Evolutionary conservation across 495 filamentous ascomycete genomes (phyloP), one percentile per base, ranked within the genome.

Genomic region (Podospora tetraspora): DNA sequence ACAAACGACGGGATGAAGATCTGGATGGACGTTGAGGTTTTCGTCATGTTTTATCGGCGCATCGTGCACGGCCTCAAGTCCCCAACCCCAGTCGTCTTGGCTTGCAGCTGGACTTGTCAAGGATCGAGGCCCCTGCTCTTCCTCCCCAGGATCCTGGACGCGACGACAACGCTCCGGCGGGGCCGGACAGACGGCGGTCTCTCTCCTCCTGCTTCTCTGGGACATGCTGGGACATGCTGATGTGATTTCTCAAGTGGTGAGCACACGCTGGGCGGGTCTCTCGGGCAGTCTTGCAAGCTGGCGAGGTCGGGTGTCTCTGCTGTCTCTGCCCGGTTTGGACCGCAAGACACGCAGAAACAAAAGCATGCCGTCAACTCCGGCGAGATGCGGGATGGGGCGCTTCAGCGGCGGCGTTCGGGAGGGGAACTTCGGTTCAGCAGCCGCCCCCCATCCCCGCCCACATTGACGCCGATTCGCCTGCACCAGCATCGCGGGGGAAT

Each of bases 11-110:
- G n/a, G n/a, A n/a, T n/a, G 4, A 7, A 43, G 16, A 19, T 43
- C 16, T 52, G 13, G 37, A 52, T 19, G 0, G 37, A 52, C 16
- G 37, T 52, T 52, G 37, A n/a, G 16, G 37, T 52, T 52, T 52
- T 52, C 37, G 37, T 52, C 16, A 52, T 52, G 16, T 52, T 52
- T 52, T 52, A 57, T 68, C 19, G 27, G 10, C 60, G 59, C 16
- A 63, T 62, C 37, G 66, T 57, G 66, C 66, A 68, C 66, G 66
- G 60, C n/a, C 66, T 22, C 52, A 25, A 10, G 22, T 22, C 27
- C 16, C 24, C 59, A 13, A 23, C 37, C 37, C 66, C 43, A 11
- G 66, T 57, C 43, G 6, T 25, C 64, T 68, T 68, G 66, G 66
- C 66, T 60, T 68, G 66, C 66, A 68, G 66, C 30, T 22, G 2